phyloP scores from a whole-genome alignment of 2,329 filamentous ascomycete species.

The Colletotrichum higginsianum region DNA sequence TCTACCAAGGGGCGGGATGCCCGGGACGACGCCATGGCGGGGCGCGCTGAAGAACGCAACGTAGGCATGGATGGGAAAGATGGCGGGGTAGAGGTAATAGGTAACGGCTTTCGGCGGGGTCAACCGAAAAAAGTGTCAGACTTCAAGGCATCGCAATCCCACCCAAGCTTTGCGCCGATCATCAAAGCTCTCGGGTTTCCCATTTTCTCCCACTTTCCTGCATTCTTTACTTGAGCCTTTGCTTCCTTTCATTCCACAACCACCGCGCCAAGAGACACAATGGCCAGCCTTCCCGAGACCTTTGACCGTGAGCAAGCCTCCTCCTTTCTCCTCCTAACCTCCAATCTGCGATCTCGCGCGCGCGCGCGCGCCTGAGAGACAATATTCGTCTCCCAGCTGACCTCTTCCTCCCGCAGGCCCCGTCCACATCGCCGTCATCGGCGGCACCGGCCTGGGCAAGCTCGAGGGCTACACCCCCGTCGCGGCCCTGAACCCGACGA shows the following conservation, averaged over 20 bases:
- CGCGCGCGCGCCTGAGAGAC: slow-evolving; percentile 6
- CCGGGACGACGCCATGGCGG: slow-evolving; percentile 34
- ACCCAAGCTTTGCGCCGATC: slow-evolving; percentile 3
- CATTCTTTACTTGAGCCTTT: background rate
- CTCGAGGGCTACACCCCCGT: slow-evolving; percentile 90
- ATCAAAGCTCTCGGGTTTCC: slow-evolving; percentile 1
- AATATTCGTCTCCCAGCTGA: slow-evolving; percentile 2
- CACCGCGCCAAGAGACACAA: slow-evolving; percentile 48
- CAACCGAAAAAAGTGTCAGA: slow-evolving; percentile 29
- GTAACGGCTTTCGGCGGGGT: slow-evolving; percentile 31
- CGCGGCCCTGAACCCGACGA: slow-evolving; percentile 81
- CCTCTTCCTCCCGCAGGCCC: slow-evolving; percentile 62
- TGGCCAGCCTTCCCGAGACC: slow-evolving; percentile 69
- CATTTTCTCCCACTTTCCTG: background rate
- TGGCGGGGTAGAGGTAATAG: slow-evolving; percentile 34
- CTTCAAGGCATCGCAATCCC: slow-evolving; percentile 3
- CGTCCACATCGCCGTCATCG: slow-evolving; percentile 90
- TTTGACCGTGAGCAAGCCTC: slow-evolving; percentile 67
- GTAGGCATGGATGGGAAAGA: slow-evolving; percentile 4
- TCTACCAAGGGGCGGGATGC: slow-evolving; percentile 10
- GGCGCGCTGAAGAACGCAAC: slow-evolving; percentile 40
- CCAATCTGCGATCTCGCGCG: background rate
- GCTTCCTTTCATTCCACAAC: background rate
- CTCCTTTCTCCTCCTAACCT: slow-evolving; percentile 15
- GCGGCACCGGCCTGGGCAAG: slow-evolving; percentile 91